phyloP scores from a whole-genome alignment of 768 basidiomycete species.

The Suillus luteus region DNA sequence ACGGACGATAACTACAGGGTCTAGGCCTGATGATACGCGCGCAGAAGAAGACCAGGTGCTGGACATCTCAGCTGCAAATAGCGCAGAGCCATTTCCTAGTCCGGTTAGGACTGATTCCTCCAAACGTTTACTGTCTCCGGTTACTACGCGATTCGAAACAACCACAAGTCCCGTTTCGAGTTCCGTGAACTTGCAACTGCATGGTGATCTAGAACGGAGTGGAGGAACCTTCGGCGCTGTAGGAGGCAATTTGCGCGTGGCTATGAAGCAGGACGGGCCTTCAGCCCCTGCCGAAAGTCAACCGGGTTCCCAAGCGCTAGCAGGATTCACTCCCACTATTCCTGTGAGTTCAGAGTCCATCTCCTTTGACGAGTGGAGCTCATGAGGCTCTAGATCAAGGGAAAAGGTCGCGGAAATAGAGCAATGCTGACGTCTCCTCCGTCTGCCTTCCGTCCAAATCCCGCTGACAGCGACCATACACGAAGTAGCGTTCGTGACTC shows the following conservation, averaged over 20 bases:
- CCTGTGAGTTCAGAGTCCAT: conserved; percentile 1
- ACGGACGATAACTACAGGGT: conserved; percentile 45
- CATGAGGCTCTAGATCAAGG: conserved; percentile 33
- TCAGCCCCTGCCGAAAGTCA: conserved; percentile 16
- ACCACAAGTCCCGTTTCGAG: conserved; percentile 16
- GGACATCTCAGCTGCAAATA: conserved; percentile 33
- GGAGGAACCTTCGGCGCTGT: conserved; percentile 25
- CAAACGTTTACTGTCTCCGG: conserved; percentile 13
- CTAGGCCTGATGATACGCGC: conserved; percentile 23
- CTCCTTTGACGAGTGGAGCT: background rate
- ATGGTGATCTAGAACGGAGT: conserved; percentile 27
- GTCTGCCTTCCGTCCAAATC: conserved; percentile 34
- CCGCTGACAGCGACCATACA: conserved; percentile 34
- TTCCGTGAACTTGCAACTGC: conserved; percentile 15
- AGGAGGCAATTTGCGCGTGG: conserved; percentile 16
- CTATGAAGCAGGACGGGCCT: conserved; percentile 14
- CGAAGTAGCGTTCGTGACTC: conserved; percentile 62
- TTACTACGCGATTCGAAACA: conserved; percentile 20
- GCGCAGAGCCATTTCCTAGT: conserved; percentile 9
- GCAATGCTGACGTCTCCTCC: conserved; percentile 39
- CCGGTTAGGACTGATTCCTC: conserved; percentile 14
- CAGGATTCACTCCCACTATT: background rate
- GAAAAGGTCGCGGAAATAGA: conserved; percentile 35
- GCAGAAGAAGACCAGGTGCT: conserved; percentile 24
- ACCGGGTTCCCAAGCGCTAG: conserved; percentile 2